Conservation (phyloP, 352 stramenopile genomes). For the Globisporangium radiosum region DNA sequence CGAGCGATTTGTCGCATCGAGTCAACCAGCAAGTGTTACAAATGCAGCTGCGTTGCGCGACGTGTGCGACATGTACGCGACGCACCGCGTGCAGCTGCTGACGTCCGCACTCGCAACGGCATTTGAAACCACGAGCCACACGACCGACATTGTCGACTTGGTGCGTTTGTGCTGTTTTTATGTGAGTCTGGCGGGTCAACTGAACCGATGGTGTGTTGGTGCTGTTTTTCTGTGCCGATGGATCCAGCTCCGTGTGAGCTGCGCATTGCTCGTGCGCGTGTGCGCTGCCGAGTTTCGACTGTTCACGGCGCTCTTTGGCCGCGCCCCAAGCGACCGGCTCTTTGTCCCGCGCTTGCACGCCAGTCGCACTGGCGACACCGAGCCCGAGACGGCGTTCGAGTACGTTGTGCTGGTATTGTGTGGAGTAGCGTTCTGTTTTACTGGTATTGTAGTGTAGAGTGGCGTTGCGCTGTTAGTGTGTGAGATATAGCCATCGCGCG, state of each 20-base stretch:
- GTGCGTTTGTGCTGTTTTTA: constrained; percentile 10
- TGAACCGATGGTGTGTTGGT: background rate
- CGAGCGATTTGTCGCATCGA: constrained; percentile 30
- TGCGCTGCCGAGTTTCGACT: constrained; percentile 72
- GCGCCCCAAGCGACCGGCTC: constrained; percentile 45
- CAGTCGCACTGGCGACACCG: constrained; percentile 28
- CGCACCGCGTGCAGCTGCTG: constrained; percentile 53
- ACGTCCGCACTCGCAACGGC: constrained; percentile 39
- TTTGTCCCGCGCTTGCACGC: constrained; percentile 28
- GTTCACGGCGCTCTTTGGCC: constrained; percentile 65
- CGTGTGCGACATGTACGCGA: constrained; percentile 49
- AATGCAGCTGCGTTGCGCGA: constrained; percentile 45
- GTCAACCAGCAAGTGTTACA: constrained; percentile 22
- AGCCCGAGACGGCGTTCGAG: constrained; percentile 61
- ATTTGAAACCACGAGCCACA: constrained; percentile 44
- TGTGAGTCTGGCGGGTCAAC: too few species aligned
- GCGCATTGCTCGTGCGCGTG: constrained; percentile 57
- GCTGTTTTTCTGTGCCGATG: background rate
- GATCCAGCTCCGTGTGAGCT: constrained; percentile 49
- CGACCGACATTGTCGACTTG: constrained; percentile 66
- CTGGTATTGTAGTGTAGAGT: too few species aligned
- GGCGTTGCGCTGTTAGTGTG: too few species aligned
- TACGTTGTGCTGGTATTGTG: constrained; percentile 19
- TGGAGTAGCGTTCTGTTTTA: background rate
- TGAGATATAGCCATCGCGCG: too few species aligned